These are phyloP conservation scores for Pythium volutum DNA, from an alignment of 352 stramenopile genomes.

Conservation along the genomic window DNA sequence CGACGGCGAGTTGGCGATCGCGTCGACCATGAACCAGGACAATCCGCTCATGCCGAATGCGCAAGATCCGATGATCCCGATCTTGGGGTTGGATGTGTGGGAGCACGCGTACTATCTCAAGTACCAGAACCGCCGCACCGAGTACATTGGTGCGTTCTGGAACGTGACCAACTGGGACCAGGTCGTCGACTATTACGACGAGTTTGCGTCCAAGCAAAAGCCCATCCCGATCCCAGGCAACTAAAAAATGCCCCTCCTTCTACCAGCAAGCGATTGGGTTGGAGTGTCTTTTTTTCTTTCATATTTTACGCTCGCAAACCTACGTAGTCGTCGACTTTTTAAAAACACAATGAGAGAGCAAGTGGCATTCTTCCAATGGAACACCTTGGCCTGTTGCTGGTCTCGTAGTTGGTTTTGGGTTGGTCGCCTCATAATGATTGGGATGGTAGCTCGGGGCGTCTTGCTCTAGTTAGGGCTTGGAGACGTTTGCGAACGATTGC, in stretches of 20 bases:
- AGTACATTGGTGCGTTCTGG: conserved; percentile 56
- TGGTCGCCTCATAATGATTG: too few relatives aligned
- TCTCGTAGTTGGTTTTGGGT: too few relatives aligned
- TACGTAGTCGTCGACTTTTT: too few relatives aligned
- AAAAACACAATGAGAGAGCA: too few relatives aligned
- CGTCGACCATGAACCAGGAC: conserved; percentile 88
- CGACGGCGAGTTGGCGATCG: conserved; percentile 79
- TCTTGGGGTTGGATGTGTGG: conserved; percentile 89
- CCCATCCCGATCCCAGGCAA: conserved; percentile 51
- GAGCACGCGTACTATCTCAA: conserved; percentile 88
- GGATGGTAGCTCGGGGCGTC: too few relatives aligned
- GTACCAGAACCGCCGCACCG: conserved; percentile 82
- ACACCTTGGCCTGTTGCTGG: too few relatives aligned
- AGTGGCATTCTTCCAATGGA: too few relatives aligned
- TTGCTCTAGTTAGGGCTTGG: too few relatives aligned
- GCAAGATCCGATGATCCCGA: conserved; percentile 54
- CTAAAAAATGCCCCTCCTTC: too few relatives aligned
- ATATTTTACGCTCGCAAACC: too few relatives aligned
- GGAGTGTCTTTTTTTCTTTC: too few relatives aligned
- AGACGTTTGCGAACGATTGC: conserved; percentile 5
- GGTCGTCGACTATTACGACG: conserved; percentile 55
- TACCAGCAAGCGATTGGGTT: too few relatives aligned
- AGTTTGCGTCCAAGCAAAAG: conserved; percentile 47
- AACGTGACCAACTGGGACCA: conserved; percentile 46
- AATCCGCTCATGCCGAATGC: conserved; percentile 39